Evolutionary conservation across 257 asterid species (phyloP).

Genomic region (Solanum etuberosum): DNA sequence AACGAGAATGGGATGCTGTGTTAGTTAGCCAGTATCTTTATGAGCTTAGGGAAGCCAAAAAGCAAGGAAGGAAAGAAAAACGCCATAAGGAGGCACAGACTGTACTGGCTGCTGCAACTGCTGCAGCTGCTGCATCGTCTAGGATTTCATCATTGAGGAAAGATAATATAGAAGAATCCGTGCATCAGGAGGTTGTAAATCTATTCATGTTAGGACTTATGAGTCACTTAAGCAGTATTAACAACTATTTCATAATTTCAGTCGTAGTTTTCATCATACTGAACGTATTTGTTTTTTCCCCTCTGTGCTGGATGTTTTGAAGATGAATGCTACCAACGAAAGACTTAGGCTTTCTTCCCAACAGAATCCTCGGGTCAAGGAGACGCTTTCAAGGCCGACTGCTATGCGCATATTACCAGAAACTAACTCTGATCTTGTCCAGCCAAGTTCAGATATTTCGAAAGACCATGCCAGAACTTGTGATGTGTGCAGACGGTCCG

Average conservation of each 20-base stretch:
- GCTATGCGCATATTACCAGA: conserved; percentile 39
- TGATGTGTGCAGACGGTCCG: conserved; percentile 76
- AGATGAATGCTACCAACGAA: conserved; percentile 30
- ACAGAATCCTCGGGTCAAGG: conserved; percentile 53
- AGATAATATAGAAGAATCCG: conserved; percentile 63
- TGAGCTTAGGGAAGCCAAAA: conserved; percentile 80
- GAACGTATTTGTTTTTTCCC: background rate
- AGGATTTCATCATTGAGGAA: conserved; percentile 74
- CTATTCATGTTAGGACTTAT: background rate
- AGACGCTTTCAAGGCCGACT: conserved; percentile 46
- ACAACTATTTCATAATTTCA: background rate
- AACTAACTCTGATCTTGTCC: conserved; percentile 32
- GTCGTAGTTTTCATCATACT: background rate
- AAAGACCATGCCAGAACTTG: conserved; percentile 69
- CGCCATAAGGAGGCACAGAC: conserved; percentile 97
- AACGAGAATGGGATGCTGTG: conserved; percentile 76
- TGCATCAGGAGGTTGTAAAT: conserved; percentile 44
- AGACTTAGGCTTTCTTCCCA: conserved; percentile 37
- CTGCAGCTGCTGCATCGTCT: conserved; percentile 97
- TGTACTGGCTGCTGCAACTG: conserved; percentile 96
- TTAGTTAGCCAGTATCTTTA: conserved; percentile 65
- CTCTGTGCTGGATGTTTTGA: conserved; percentile 37
- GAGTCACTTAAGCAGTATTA: background rate
- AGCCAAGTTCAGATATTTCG: conserved; percentile 35
- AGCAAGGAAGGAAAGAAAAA: conserved; percentile 90